phyloP scores from a whole-genome alignment of 257 asterid genomes.

The Solanum dulcamara region DNA sequence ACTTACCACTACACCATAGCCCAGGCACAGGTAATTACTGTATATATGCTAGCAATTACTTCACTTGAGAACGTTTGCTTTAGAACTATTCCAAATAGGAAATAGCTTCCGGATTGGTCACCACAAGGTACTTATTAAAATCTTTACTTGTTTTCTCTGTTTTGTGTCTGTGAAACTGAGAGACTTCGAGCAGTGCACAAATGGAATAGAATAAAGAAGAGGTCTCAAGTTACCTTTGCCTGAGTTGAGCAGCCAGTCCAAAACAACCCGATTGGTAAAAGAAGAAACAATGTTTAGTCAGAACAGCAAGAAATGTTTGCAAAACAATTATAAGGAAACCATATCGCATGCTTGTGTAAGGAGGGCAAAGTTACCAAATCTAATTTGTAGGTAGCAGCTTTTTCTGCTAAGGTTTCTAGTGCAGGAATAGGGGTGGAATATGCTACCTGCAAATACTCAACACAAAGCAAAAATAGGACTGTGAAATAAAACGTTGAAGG shows the following conservation, averaged over 20 bases:
- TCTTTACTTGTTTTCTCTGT: not conserved
- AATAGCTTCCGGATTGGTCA: not conserved
- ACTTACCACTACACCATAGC: not conserved
- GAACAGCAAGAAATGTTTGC: not conserved
- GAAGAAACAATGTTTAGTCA: constrained; percentile 15
- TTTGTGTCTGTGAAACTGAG: not conserved
- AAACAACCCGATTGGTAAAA: constrained; percentile 6
- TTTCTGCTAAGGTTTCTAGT: constrained; percentile 32
- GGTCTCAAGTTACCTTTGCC: constrained; percentile 43
- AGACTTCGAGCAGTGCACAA: not conserved
- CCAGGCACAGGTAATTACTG: not conserved
- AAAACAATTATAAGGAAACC: not conserved
- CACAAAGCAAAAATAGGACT: not conserved
- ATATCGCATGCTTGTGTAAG: not conserved
- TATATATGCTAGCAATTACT: not conserved
- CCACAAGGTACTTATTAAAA: not conserved
- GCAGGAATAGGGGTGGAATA: constrained; percentile 58
- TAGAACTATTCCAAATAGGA: not conserved
- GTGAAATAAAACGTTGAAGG: not conserved
- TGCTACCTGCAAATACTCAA: constrained; percentile 35
- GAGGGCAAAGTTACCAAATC: constrained; percentile 27
- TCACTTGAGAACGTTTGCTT: not conserved
- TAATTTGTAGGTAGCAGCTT: constrained; percentile 10
- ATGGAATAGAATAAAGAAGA: not conserved
- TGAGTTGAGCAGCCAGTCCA: constrained; percentile 10